Base-by-base conservation (phyloP, 768 basidiomycete species). In the Panus rudis region DNA sequence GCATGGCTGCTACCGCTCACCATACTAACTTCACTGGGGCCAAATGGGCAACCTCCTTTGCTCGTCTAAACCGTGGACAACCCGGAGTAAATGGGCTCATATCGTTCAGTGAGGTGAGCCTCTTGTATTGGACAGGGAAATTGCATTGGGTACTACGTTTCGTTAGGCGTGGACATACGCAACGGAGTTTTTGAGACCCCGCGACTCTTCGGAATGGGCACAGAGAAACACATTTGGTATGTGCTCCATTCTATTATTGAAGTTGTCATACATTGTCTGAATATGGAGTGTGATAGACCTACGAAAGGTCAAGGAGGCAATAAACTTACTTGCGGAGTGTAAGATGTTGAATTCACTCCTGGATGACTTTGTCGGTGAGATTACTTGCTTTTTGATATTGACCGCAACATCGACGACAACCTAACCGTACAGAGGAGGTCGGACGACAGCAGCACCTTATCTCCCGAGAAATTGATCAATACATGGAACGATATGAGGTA, bases 331-430 rank as follows among this genome's bases (percentile, higher is more conserved):
- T 25, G 76, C 73, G 46, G 71, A 72, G 48, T 71, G 73, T 39
- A 71, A 76, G 49, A 73, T 78, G 60, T 60, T 87, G 14, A 75
- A 80, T 8, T 71, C 74, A 38, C 63, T 87, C 45, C 61, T 87
- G 19, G 86, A 90, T 54, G 73, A 71, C 10, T 88, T 84, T 55
- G 70, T 88, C 21, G 81, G 86, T 85, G 41, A 41, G 78, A 56
- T 1, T 21, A 4, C 0, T 10, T 30, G 28, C 12, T n/a, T 23
- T 6, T 3, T 34, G 1, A 6, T 2, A 12, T 19, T 39, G 23
- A 10, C 31, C 31, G 3, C 19, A 26, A 24, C 33, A 40, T 46
- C 21, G 45, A n/a, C 23, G 17, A 3, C 13, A 12, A 37, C 5
- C 11, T 13, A 19, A 21, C 26, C 27, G 19, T 4, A 7, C 39